Evolutionary conservation across 2,329 filamentous ascomycete genomes (phyloP).

Genomic region (Bipolaris sorokiniana): DNA sequence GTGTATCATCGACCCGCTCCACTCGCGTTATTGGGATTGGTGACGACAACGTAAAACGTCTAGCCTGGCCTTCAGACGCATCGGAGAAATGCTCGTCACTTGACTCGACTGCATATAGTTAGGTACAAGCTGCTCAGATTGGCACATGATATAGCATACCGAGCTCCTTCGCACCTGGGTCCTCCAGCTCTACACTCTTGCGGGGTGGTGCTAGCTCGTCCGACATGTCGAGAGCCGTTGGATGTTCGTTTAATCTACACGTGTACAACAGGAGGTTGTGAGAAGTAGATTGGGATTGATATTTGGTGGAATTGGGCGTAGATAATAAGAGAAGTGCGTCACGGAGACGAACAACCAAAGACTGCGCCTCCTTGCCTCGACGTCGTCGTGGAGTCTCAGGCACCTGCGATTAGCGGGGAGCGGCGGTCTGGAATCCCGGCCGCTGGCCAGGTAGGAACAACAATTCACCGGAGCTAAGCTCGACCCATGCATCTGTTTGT

Average conservation of each 20-base stretch:
- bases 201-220: slow-evolving; percentile 60
- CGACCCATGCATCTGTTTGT: slow-evolving; percentile 33
- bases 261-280: neutral
- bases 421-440: slow-evolving; percentile 22
- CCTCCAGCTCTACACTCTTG: slow-evolving; percentile 62
- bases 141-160: slow-evolving; percentile 49
- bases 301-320: neutral
- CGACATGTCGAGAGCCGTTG: slow-evolving; percentile 36
- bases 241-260: neutral
- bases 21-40: slow-evolving; percentile 67
- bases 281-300: neutral
- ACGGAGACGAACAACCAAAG: slow-evolving; percentile 6
- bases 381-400: slow-evolving; percentile 30
- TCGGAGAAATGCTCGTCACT: slow-evolving; percentile 70
- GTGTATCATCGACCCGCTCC: slow-evolving; percentile 65
- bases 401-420: slow-evolving; percentile 23
- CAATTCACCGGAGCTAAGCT: slow-evolving; percentile 30
- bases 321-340: neutral
- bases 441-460: slow-evolving; percentile 27
- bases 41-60: slow-evolving; percentile 54
- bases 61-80: slow-evolving; percentile 63
- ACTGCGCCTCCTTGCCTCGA: slow-evolving; percentile 27
- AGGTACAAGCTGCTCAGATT: slow-evolving; percentile 8
- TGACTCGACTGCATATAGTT: slow-evolving; percentile 45
- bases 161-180: slow-evolving; percentile 63